A percentile compares a stretch with the other conserved stretches of the same genome.
Conservation (phyloP, 441 rosid genomes). For the Syzygium malaccense region DNA sequence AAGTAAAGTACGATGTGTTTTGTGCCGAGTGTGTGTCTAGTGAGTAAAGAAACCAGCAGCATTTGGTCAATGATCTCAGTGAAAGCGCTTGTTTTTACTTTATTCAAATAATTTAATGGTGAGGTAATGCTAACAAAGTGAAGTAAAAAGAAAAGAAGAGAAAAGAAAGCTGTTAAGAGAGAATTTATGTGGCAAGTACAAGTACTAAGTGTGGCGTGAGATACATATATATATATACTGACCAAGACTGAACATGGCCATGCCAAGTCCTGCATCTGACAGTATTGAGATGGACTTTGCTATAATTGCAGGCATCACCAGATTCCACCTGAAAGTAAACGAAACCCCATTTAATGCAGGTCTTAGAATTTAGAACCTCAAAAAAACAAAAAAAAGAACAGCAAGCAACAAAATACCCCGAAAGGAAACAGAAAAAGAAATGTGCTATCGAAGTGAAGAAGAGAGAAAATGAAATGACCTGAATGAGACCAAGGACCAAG, state of each 20-base stretch:
- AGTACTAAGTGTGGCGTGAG: background rate
- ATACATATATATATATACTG: background rate
- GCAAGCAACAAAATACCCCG: background rate
- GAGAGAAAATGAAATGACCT: background rate
- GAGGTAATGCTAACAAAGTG: background rate
- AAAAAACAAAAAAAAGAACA: background rate
- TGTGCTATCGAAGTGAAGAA: background rate
- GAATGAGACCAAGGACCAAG: slow-evolving; percentile 5
- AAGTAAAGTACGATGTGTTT: background rate
- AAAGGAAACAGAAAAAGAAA: background rate
- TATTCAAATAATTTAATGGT: background rate
- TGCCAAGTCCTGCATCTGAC: slow-evolving; percentile 11
- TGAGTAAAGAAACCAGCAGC: background rate
- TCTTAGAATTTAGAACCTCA: background rate
- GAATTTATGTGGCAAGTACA: background rate
- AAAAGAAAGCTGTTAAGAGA: background rate
- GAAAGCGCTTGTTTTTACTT: background rate
- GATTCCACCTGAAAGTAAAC: slow-evolving; percentile 3
- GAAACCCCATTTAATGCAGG: background rate
- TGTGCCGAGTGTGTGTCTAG: background rate
- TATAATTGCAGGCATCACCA: slow-evolving; percentile 8
- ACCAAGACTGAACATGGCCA: slow-evolving; percentile 13
- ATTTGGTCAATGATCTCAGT: background rate
- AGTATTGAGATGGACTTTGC: slow-evolving; percentile 9
- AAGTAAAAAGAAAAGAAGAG: background rate